Base-by-base conservation (phyloP, 306 rosid genomes). In the Castanospermum australe region DNA sequence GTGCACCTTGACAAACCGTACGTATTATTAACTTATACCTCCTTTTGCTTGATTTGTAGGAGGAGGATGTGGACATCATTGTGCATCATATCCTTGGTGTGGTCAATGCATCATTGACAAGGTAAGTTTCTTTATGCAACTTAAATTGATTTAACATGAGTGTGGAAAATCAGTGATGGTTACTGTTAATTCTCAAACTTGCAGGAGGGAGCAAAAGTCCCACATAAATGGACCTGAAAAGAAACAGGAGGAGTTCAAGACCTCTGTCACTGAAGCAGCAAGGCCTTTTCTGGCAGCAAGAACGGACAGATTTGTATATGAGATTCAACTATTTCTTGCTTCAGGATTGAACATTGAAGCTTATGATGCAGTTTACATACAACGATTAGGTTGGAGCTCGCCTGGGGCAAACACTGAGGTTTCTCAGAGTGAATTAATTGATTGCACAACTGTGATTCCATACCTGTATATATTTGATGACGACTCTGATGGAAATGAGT, bases 331-430 rank as follows among this genome's bases (percentile, higher is more conserved):
- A 44, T 95, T 92, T 91, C 92, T 95, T 82, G 93, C 96, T 77
- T 95, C 98, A 18, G 92, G 94, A 50, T 87, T 95, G 85, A 92
- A 87, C 71, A 86, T 95, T 18, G 96, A 91, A 87, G 99, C 97
- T 9, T 91, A 88, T 21, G 98, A 92, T 73, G 91, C 94, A 15
- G 98, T 88, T 67, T 92, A 87, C 82, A 83, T 84, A 51, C 99
- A 95, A 77, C 79, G 97, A 57, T 71, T 92, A 77, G 94, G 97
- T 47, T 89, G 99, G 95, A 90, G 90, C 73, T 79, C 88, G 5
- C 89, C 90, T 1, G 85, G 84, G 63, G 67, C 57, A 22, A 81
- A 83, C 56, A 59, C 85, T 10, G 88, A 84, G 75, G 86, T 83
- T 35, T 32, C 81, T 63, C 80, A 84, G 64, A 87, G 52, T 82